These are phyloP conservation scores for Diaporthe ampelina DNA, from an alignment of 2,329 filamentous ascomycete species.

Conservation along the genomic window DNA sequence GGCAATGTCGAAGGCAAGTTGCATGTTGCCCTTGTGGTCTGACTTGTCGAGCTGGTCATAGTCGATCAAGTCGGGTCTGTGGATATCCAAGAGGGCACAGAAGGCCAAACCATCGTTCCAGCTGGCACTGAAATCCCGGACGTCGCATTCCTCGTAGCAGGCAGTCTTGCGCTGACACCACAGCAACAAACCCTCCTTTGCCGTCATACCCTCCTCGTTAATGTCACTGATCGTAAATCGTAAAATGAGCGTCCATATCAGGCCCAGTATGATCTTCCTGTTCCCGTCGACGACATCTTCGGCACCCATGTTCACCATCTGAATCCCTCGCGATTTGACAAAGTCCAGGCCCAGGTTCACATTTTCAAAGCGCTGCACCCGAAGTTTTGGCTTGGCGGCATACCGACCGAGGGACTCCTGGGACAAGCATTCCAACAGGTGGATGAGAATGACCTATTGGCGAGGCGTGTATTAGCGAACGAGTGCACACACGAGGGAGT, in stretches of 20 bases:
- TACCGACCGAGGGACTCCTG: conserved; percentile 96
- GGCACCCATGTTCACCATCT: conserved; percentile 98
- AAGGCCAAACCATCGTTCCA: conserved; percentile 99
- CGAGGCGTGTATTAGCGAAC: conserved; percentile 14
- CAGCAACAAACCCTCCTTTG: conserved; percentile 92
- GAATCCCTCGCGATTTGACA: conserved; percentile 85
- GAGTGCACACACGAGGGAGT: not conserved
- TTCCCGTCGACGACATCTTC: conserved; percentile 99
- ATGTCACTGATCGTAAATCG: conserved; percentile 99
- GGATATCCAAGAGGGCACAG: conserved; percentile 95
- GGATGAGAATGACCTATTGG: conserved; percentile 88
- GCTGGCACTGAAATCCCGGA: conserved; percentile 93
- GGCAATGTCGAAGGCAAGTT: conserved; percentile 96
- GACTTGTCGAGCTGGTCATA: conserved; percentile 94
- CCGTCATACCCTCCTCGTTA: conserved; percentile 97
- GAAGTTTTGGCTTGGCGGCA: conserved; percentile 94
- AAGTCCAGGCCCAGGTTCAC: conserved; percentile 96
- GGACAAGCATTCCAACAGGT: conserved; percentile 96
- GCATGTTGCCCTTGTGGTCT: conserved; percentile 97
- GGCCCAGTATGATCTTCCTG: conserved; percentile 93
- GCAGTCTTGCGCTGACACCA: conserved; percentile 99
- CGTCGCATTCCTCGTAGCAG: conserved; percentile 97
- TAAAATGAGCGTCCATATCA: conserved; percentile 99
- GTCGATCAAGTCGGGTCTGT: conserved; percentile 96
- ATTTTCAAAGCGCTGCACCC: conserved; percentile 98